These are phyloP conservation scores for Neopestalotiopsis sp. DNA, from an alignment of 2,329 filamentous ascomycete species.

Conservation along the genomic window DNA sequence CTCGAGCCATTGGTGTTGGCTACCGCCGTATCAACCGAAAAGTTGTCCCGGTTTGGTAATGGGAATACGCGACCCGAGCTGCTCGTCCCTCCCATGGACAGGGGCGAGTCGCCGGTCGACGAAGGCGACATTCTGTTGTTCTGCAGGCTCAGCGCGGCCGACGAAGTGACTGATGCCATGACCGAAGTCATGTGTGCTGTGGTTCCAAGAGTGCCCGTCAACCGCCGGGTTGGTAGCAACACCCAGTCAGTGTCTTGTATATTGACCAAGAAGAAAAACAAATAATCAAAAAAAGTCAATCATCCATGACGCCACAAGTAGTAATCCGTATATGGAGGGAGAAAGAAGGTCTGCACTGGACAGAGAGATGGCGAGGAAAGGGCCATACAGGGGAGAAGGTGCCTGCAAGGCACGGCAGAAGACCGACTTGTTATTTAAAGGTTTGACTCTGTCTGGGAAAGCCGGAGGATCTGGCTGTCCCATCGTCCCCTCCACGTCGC, in stretches of 20 bases:
- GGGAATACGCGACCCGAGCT: slow-evolving; percentile 47
- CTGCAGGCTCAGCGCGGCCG: slow-evolving; percentile 27
- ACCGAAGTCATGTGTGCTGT: slow-evolving; percentile 7
- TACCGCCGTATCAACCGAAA: slow-evolving; percentile 50
- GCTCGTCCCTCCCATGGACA: slow-evolving; percentile 45
- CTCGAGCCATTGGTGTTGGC: slow-evolving; percentile 45
- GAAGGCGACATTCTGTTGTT: slow-evolving; percentile 55
- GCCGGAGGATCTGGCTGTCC: slow-evolving; percentile 18
- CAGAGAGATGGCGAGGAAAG: slow-evolving; percentile 13
- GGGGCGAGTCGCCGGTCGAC: slow-evolving; percentile 58
- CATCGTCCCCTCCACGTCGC: slow-evolving; percentile 14
- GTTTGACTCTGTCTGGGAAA: slow-evolving; percentile 11
- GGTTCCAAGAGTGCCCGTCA: not conserved
- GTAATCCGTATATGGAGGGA: not conserved
- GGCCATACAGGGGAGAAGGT: slow-evolving; percentile 5
- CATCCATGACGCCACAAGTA: slow-evolving; percentile 18
- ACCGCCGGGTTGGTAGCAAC: not conserved
- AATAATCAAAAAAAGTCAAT: slow-evolving; percentile 10
- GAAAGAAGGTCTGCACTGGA: slow-evolving; percentile 2
- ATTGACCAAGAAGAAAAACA: not conserved
- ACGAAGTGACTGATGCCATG: slow-evolving; percentile 24
- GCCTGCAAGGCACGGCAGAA: slow-evolving; percentile 21
- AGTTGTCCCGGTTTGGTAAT: slow-evolving; percentile 51
- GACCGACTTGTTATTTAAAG: slow-evolving; percentile 19
- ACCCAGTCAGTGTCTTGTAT: not conserved